These are phyloP conservation scores for Globisporangium carolinianum DNA, from an alignment of 352 stramenopile genomes.

Conservation along the genomic window DNA sequence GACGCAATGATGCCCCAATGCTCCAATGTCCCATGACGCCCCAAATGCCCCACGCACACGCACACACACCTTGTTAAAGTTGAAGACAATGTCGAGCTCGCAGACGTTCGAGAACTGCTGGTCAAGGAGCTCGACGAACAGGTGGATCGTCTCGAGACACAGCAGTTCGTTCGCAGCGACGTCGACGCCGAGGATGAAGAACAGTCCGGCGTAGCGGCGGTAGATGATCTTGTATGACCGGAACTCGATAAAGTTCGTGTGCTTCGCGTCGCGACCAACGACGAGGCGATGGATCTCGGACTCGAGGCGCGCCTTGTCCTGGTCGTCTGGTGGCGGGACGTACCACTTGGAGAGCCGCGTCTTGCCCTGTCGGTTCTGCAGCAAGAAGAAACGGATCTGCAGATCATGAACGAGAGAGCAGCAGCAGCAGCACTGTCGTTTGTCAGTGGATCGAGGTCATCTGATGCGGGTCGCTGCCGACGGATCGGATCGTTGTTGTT, in stretches of 20 bases:
- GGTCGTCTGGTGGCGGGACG: constrained; percentile 74
- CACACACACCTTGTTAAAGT: constrained; percentile 89
- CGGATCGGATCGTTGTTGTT: no score
- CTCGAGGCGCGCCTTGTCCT: constrained; percentile 82
- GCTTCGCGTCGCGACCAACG: constrained; percentile 81
- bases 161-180: constrained; percentile 96
- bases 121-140: constrained; percentile 98
- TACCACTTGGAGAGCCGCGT: constrained; percentile 99
- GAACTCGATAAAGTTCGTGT: constrained; percentile 97
- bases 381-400: constrained; percentile 96
- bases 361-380: constrained; percentile 99
- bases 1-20: background rate
- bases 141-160: constrained; percentile 97
- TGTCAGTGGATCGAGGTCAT: no score
- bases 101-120: constrained; percentile 98
- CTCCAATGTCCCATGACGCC: no score
- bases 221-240: constrained; percentile 99
- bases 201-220: constrained; percentile 96
- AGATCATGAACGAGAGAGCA: no score
- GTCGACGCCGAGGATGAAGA: constrained; percentile 97
- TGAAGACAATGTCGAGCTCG: constrained; percentile 95
- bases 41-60: no score
- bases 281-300: constrained; percentile 89
- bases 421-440: no score
- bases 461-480: no score